Evolutionary conservation across 1,284 basidiomycete species (phyloP).

Genomic region (Marasmius fiardii): DNA sequence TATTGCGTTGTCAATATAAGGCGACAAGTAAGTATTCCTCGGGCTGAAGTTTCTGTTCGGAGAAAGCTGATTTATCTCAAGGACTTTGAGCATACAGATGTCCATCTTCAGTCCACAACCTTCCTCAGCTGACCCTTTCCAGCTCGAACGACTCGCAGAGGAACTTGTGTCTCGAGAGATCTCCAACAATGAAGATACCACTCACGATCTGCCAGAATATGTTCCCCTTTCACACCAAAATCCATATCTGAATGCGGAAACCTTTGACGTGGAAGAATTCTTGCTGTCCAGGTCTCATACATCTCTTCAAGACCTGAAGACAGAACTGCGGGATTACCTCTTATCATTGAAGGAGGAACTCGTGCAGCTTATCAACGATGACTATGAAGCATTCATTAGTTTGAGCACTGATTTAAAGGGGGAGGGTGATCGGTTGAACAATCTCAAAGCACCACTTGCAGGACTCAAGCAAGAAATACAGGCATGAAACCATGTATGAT

Average conservation of each 20-base stretch:
- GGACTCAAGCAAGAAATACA: conserved; percentile 65
- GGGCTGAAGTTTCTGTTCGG: too few species aligned
- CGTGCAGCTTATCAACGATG: conserved; percentile 93
- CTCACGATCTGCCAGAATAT: conserved; percentile 66
- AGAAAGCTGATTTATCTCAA: too few species aligned
- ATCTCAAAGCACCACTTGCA: conserved; percentile 63
- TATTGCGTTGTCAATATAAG: too few species aligned
- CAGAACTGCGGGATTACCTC: conserved; percentile 85
- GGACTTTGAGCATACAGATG: too few species aligned
- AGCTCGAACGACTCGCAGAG: conserved; percentile 69
- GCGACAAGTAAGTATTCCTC: too few species aligned
- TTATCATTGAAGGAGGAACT: conserved; percentile 86
- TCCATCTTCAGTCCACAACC: conserved; percentile 13
- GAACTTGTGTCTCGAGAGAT: conserved; percentile 57
- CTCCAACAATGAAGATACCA: conserved; percentile 15
- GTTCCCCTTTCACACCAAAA: conserved; percentile 80
- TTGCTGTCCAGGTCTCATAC: conserved; percentile 79
- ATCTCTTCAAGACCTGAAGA: conserved; percentile 82
- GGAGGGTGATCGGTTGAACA: conserved; percentile 72
- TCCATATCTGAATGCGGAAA: conserved; percentile 60
- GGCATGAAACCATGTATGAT: conserved; percentile 40
- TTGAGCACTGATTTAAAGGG: conserved; percentile 86
- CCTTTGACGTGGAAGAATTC: conserved; percentile 86
- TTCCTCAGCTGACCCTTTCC: conserved; percentile 46
- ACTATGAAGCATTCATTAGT: conserved; percentile 97